Evolutionary conservation across 1,284 basidiomycete genomes (phyloP).

Genomic region (Sutorius eximius): DNA sequence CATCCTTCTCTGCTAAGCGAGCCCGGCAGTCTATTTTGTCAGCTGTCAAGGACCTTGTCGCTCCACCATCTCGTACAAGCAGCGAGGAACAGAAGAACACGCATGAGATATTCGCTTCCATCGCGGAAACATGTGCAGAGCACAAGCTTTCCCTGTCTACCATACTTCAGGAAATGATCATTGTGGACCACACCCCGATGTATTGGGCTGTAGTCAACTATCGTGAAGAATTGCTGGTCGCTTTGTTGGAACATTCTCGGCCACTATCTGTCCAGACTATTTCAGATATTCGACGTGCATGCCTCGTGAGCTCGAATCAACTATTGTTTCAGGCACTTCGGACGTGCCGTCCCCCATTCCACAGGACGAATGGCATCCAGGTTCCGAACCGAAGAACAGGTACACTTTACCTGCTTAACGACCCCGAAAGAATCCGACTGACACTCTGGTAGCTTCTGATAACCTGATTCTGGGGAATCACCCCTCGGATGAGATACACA

Average conservation of each 20-base stretch:
- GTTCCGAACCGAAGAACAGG: constrained; percentile 11
- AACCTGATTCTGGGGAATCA: constrained; percentile 55
- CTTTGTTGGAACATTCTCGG: constrained; percentile 47
- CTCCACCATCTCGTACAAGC: constrained; percentile 6
- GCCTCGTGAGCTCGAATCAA: constrained; percentile 63
- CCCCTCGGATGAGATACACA: constrained; percentile 52
- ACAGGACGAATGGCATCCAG: constrained; percentile 21
- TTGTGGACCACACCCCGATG: constrained; percentile 63
- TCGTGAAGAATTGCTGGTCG: constrained; percentile 39
- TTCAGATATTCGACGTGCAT: constrained; percentile 62
- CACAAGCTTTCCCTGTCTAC: constrained; percentile 43
- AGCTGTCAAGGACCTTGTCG: constrained; percentile 49
- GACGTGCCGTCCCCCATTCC: constrained; percentile 29
- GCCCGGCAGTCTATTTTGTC: constrained; percentile 45
- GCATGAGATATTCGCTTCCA: constrained; percentile 43
- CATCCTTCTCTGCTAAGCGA: constrained; percentile 38
- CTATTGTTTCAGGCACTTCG: constrained; percentile 60
- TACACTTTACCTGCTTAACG: constrained; percentile 34
- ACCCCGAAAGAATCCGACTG: constrained; percentile 24
- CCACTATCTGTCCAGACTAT: constrained; percentile 52
- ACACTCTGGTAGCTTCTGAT: constrained; percentile 44
- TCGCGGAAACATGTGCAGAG: constrained; percentile 44
- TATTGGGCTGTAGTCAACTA: constrained; percentile 73
- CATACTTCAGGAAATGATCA: constrained; percentile 58
- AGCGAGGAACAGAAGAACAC: not conserved